Percentiles rank a stretch among this genome's conserved stretches.
These are phyloP conservation scores for Pinus taeda DNA, from an alignment of 75 land plant species.

Conservation along the genomic window DNA sequence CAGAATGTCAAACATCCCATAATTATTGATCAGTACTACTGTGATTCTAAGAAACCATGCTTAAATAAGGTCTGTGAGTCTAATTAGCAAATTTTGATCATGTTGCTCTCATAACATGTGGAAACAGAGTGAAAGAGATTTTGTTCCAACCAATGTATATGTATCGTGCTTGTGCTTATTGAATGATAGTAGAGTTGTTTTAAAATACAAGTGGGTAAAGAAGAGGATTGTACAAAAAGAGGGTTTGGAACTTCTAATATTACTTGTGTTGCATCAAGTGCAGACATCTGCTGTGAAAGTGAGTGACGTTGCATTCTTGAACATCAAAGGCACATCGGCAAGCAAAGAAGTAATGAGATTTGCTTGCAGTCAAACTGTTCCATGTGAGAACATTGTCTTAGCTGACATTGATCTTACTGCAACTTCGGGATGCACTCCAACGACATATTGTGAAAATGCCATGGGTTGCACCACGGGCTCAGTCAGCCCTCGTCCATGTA, in stretches of 20 bases:
- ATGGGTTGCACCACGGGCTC: constrained; percentile 39
- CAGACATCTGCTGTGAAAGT: constrained; percentile 76
- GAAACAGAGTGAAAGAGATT: neutral
- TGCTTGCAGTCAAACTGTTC: constrained; percentile 68
- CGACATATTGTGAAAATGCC: constrained; percentile 60
- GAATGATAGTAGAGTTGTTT: neutral
- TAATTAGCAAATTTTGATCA: neutral
- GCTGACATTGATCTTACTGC: constrained; percentile 47
- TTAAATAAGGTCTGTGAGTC: constrained; percentile 37
- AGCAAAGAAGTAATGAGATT: constrained; percentile 65
- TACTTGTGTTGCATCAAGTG: constrained; percentile 8
- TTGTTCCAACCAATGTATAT: neutral
- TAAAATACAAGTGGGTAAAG: neutral
- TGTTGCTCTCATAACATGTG: neutral
- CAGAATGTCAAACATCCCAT: constrained; percentile 77
- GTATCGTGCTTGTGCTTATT: neutral
- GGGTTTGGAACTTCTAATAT: neutral
- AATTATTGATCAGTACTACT: constrained; percentile 90
- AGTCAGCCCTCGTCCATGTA: constrained; percentile 39
- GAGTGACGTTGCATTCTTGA: constrained; percentile 40
- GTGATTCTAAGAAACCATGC: constrained; percentile 71
- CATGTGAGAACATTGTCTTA: constrained; percentile 62
- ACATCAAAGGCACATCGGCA: constrained; percentile 84
- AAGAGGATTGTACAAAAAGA: neutral
- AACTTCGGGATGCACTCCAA: constrained; percentile 17